Percentiles rank a stretch among this genome's conserved stretches.
Conservation (phyloP, 2,329 filamentous ascomycete genomes). For the Aspergillus sp. region DNA sequence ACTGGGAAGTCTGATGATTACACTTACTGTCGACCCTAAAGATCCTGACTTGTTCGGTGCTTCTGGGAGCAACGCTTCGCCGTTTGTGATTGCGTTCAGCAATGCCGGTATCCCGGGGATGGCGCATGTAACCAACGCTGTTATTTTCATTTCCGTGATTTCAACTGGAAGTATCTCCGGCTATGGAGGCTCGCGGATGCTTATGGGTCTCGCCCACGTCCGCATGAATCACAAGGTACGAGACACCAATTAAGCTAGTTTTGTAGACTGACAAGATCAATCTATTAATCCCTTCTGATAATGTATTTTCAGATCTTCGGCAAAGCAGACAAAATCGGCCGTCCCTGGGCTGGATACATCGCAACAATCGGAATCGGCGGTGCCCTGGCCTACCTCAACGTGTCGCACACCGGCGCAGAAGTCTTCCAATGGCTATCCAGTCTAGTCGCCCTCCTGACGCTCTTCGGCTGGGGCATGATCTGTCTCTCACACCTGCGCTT, state of each 20-base stretch:
- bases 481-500: constrained; percentile 47
- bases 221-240: constrained; percentile 41
- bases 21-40: constrained; percentile 45
- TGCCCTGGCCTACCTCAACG: constrained; percentile 46
- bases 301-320: constrained; percentile 18
- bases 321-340: constrained; percentile 36
- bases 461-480: constrained; percentile 48
- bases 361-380: constrained; percentile 69
- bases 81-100: constrained; percentile 46
- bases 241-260: no score
- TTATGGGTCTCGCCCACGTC: constrained; percentile 46
- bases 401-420: constrained; percentile 39
- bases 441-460: constrained; percentile 47
- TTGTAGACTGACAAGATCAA: no score
- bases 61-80: constrained; percentile 45
- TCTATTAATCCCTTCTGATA: no score
- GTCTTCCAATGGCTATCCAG: constrained; percentile 53
- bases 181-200: constrained; percentile 47
- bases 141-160: constrained; percentile 50
- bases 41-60: constrained; percentile 44
- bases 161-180: constrained; percentile 46
- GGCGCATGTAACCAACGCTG: constrained; percentile 51
- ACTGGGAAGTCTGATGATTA: constrained; percentile 46
- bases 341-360: constrained; percentile 54
- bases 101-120: constrained; percentile 41